phyloP scores from a whole-genome alignment of 139 green algal genomes.

The Chlamydomonas incerta region DNA sequence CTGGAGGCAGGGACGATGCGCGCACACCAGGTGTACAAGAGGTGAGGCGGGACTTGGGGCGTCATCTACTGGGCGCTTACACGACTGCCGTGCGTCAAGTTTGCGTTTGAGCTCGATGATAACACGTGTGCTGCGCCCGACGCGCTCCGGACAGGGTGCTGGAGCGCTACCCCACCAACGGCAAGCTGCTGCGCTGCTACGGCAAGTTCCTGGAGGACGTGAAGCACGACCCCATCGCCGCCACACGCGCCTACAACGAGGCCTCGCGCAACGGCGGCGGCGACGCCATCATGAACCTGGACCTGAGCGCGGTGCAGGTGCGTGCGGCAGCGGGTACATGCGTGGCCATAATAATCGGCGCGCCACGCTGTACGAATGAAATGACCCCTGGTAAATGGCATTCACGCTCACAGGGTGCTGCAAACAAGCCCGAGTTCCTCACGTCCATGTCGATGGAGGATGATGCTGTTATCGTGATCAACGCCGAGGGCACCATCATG shows the following conservation, averaged over 20 bases:
- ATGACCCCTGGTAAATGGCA: no score
- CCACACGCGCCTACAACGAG: conserved; percentile 28
- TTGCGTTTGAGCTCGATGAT: no score
- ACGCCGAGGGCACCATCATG: conserved; percentile 46
- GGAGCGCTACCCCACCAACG: conserved; percentile 56
- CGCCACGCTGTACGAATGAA: no score
- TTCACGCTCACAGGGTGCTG: neutral
- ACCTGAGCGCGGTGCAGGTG: conserved; percentile 5
- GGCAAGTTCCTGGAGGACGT: conserved; percentile 59
- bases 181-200: conserved; percentile 53
- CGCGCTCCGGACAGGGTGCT: conserved; percentile 39
- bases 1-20: neutral
- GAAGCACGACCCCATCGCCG: conserved; percentile 33
- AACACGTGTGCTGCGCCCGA: no score
- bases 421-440: conserved; percentile 32
- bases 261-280: conserved; percentile 32
- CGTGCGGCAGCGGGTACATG: neutral
- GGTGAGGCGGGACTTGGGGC: no score
- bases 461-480: conserved; percentile 49
- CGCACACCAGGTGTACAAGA: conserved; percentile 23
- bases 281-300: conserved; percentile 14
- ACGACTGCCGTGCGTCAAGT: no score
- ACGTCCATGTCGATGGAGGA: conserved; percentile 46
- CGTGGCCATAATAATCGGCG: no score
- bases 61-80: no score